These are phyloP conservation scores for Trichocomaceae sp. DNA, from an alignment of 2,329 filamentous ascomycete genomes.

Conservation along the genomic window DNA sequence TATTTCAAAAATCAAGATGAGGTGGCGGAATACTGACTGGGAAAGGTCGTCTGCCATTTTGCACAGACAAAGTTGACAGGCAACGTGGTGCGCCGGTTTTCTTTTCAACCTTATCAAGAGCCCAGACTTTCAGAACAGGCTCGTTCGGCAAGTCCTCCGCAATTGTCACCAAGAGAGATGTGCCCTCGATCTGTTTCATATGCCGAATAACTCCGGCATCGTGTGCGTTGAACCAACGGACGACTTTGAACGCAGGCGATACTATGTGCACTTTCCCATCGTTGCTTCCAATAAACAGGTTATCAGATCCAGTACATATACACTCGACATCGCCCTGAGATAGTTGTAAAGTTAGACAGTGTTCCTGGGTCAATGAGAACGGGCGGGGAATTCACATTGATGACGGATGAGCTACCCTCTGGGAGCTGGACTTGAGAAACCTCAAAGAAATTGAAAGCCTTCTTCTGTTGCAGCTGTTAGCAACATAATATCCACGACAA, in stretches of 20 bases:
- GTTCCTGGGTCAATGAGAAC: slow-evolving; percentile 1
- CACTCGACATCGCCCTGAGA: slow-evolving; percentile 63
- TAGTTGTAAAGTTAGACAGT: slow-evolving; percentile 6
- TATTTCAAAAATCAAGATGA: neutral
- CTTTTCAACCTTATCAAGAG: slow-evolving; percentile 85
- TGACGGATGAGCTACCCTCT: slow-evolving; percentile 70
- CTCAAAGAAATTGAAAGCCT: slow-evolving; percentile 99
- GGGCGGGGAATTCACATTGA: slow-evolving; percentile 56
- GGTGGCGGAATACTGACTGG: slow-evolving; percentile 54
- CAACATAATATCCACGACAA: neutral
- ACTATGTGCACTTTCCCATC: slow-evolving; percentile 85
- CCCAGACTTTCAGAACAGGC: slow-evolving; percentile 94
- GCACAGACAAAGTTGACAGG: slow-evolving; percentile 74
- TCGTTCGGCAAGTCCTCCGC: slow-evolving; percentile 82
- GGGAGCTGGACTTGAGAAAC: slow-evolving; percentile 73
- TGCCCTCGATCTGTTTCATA: slow-evolving; percentile 86
- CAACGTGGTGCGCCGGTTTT: slow-evolving; percentile 87
- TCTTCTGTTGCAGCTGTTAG: slow-evolving; percentile 61
- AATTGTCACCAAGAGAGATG: slow-evolving; percentile 71
- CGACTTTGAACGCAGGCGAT: slow-evolving; percentile 77
- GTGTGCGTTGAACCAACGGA: slow-evolving; percentile 80
- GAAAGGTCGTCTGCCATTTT: slow-evolving; percentile 87
- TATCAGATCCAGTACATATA: slow-evolving; percentile 79
- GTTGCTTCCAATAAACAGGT: slow-evolving; percentile 77
- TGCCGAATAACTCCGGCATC: slow-evolving; percentile 71